phyloP scores from a whole-genome alignment of 495 filamentous ascomycete species.

The Elaphomyces granulatus region DNA sequence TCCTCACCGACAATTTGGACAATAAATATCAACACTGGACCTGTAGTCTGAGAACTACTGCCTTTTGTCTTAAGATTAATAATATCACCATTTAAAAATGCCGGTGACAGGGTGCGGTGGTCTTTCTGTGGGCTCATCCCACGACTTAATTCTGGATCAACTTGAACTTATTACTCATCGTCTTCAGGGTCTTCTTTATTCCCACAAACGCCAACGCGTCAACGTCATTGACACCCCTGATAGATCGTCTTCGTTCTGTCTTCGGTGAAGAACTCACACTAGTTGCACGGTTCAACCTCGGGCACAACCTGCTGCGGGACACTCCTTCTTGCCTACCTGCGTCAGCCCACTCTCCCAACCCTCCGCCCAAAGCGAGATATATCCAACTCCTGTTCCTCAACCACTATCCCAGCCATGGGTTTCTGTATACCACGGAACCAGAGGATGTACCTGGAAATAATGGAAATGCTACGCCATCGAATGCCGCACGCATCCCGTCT shows the following conservation, averaged over 20 bases:
- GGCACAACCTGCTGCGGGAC: conserved; percentile 34
- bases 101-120: no score
- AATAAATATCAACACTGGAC: no score
- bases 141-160: no score
- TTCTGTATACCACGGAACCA: conserved; percentile 30
- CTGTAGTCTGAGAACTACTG: no score
- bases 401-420: conserved; percentile 28
- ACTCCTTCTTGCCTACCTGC: conserved; percentile 30
- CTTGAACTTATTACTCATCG: no score
- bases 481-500: neutral
- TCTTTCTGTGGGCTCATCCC: no score
- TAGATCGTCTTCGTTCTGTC: conserved; percentile 27
- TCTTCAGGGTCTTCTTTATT: conserved; percentile 36
- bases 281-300: conserved; percentile 28
- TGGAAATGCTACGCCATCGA: conserved; percentile 1
- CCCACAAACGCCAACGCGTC: conserved; percentile 30
- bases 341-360: conserved; percentile 14
- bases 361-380: conserved; percentile 20
- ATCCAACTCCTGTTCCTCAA: conserved; percentile 33
- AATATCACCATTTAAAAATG: no score
- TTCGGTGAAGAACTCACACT: conserved; percentile 25
- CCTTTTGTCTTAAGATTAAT: no score
- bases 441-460: conserved; percentile 2
- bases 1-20: no score
- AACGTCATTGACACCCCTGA: conserved; percentile 22